Evolutionary conservation across 78 protist species (phyloP), one percentile per base, ranked within the genome.

Genomic region (Cavenderia fasciculata): DNA sequence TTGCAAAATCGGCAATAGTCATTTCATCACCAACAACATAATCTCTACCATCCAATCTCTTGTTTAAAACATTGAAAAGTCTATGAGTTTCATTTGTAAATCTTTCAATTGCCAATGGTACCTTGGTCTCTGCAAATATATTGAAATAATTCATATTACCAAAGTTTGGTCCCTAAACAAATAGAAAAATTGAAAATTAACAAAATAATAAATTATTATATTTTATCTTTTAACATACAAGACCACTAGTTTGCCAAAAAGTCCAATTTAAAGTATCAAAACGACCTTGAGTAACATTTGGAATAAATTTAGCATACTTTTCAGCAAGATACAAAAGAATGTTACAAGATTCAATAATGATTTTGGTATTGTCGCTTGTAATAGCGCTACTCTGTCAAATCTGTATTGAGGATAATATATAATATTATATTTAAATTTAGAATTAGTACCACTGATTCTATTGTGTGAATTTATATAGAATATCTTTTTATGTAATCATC

Each of bases 1-100:
- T 40, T 21, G 72, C 72, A 7, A 63, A 38, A 38, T 63, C 72
- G 18, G 72, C 72, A 63, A 63, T 63, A n/a, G 72, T 63, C 25
- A 40, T 38, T 4, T 63, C 43, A 21, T 63, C 47, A 4, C 38
- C 38, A 5, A 47, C 72, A 63, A 63, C 12, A 63, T 63, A 63
- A 5, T 33, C 27, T 11, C 72, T 2, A 63, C 19, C 25, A 29
- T 33, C 72, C 8, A 63, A 38, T 3, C 19, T 63, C 12, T 16
- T 40, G 21, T 63, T 63, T 33, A 63, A 40, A 14, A 63, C 72
- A 38, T 63, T 43, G 14, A 63, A 38, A 2, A 63, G 21, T 63
- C 72, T 2, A 8, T 47, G 33, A 8, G 38, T 8, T 21, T 63
- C 72, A 63, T 63, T 63, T 12, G 19, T 5, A 40, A 63, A 63